A percentile compares a stretch with the other conserved stretches of the same genome.
Conservation (phyloP, 176 grass and related monocot genomes). For the Paspalum vaginatum region DNA sequence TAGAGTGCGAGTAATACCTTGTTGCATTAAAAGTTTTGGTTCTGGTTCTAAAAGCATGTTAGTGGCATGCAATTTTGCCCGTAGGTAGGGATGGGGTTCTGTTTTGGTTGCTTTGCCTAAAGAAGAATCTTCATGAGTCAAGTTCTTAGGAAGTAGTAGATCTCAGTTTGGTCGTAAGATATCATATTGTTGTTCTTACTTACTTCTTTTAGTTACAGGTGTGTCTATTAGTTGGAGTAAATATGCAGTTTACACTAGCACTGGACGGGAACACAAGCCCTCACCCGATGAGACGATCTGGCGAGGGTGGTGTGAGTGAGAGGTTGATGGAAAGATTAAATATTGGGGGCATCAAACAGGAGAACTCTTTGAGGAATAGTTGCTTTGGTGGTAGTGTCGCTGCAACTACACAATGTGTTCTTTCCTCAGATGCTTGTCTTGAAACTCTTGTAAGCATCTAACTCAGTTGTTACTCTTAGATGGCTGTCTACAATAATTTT, state of each 20-base stretch:
- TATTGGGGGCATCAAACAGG: slow-evolving; percentile 41
- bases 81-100: background rate
- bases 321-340: slow-evolving; percentile 40
- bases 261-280: slow-evolving; percentile 42
- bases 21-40: background rate
- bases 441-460: slow-evolving; percentile 46
- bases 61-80: background rate
- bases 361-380: slow-evolving; percentile 43
- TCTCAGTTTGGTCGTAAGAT: slow-evolving; percentile 1
- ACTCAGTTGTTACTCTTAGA: background rate
- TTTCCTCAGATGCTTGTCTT: slow-evolving; percentile 39
- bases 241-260: slow-evolving; percentile 54
- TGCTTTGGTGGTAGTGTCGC: slow-evolving; percentile 43
- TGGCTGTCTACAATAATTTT: background rate
- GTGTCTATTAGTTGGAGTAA: background rate
- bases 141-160: background rate
- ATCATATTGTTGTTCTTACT: background rate
- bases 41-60: background rate
- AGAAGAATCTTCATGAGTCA: background rate
- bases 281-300: slow-evolving; percentile 27
- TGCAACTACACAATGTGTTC: slow-evolving; percentile 44
- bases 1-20: background rate
- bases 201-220: slow-evolving; percentile 24
- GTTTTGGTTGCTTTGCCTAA: background rate
- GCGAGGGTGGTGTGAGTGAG: slow-evolving; percentile 31